These are phyloP conservation scores for Sungouiella thailandica DNA, from an alignment of 805 yeast species.

Conservation along the genomic window DNA sequence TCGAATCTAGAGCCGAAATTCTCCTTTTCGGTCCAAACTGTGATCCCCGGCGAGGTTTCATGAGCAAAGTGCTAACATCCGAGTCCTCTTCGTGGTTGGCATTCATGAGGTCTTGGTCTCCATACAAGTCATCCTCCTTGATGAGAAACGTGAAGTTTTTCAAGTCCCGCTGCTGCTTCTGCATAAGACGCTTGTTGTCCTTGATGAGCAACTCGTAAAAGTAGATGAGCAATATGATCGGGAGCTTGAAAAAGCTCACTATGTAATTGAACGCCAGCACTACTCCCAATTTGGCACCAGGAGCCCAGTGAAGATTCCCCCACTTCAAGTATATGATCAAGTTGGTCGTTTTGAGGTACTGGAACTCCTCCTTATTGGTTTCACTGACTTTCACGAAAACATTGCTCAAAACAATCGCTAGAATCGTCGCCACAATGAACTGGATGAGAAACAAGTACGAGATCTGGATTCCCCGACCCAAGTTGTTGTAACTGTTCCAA, in stretches of 20 bases:
- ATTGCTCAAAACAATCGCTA: constrained; percentile 48
- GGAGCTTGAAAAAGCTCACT: constrained; percentile 30
- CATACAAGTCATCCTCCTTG: constrained; percentile 26
- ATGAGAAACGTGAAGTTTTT: constrained; percentile 34
- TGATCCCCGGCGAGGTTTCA: constrained; percentile 25
- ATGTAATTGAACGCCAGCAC: constrained; percentile 12
- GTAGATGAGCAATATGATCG: constrained; percentile 29
- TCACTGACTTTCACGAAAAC: constrained; percentile 32
- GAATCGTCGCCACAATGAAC: constrained; percentile 49
- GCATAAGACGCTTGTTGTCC: constrained; percentile 11
- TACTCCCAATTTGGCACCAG: constrained; percentile 6
- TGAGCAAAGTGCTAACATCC: constrained; percentile 22
- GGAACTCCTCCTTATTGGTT: constrained; percentile 33
- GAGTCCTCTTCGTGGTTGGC: constrained; percentile 15
- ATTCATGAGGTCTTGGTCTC: constrained; percentile 25
- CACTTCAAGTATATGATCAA: constrained; percentile 32
- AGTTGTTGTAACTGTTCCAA: constrained; percentile 43
- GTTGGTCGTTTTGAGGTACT: constrained; percentile 37
- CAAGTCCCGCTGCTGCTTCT: constrained; percentile 16
- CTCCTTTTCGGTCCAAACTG: constrained; percentile 4
- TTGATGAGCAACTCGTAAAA: constrained; percentile 28
- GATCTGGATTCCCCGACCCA: constrained; percentile 45
- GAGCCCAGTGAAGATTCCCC: constrained; percentile 18
- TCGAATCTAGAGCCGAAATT: constrained; percentile 3
- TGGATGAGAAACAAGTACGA: constrained; percentile 51